Evolutionary conservation across 2,329 filamentous ascomycete species (phyloP).

Genomic region (Aspergillus chevalieri): DNA sequence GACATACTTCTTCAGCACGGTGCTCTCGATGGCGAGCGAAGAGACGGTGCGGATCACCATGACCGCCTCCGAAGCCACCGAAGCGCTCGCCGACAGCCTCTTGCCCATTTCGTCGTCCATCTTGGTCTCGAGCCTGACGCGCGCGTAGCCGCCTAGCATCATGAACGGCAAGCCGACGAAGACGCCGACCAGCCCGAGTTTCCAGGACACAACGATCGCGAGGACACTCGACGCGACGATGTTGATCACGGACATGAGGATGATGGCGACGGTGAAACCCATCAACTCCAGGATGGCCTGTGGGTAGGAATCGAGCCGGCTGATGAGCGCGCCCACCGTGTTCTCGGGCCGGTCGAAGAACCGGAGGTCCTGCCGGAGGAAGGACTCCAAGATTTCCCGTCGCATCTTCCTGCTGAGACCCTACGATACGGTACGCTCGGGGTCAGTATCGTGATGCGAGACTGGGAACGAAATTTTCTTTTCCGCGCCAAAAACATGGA

Average conservation of each 20-base stretch:
- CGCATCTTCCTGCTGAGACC: constrained; percentile 12
- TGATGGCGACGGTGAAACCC: constrained; percentile 44
- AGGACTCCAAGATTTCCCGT: constrained; percentile 14
- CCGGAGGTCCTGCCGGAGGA: constrained; percentile 23
- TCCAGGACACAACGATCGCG: constrained; percentile 45
- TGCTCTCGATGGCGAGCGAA: constrained; percentile 41
- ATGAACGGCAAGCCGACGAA: constrained; percentile 45
- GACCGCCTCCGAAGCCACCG: constrained; percentile 41
- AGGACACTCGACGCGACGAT: constrained; percentile 43
- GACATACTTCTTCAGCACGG: constrained; percentile 27
- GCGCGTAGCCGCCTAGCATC: constrained; percentile 41
- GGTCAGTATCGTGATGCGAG: neutral
- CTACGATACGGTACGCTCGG: neutral
- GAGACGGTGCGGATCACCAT: constrained; percentile 44
- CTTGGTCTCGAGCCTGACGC: constrained; percentile 42
- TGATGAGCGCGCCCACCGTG: constrained; percentile 22
- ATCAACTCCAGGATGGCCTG: constrained; percentile 41
- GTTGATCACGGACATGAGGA: constrained; percentile 44
- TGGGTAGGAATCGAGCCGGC: constrained; percentile 26
- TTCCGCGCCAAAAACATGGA: neutral
- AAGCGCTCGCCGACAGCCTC: constrained; percentile 38
- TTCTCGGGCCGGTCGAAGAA: constrained; percentile 29
- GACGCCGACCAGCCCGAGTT: constrained; percentile 45
- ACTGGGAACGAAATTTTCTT: neutral
- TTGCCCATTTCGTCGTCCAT: constrained; percentile 14